phyloP scores from a whole-genome alignment of 441 rosid species.

The Gossypium aridum region DNA sequence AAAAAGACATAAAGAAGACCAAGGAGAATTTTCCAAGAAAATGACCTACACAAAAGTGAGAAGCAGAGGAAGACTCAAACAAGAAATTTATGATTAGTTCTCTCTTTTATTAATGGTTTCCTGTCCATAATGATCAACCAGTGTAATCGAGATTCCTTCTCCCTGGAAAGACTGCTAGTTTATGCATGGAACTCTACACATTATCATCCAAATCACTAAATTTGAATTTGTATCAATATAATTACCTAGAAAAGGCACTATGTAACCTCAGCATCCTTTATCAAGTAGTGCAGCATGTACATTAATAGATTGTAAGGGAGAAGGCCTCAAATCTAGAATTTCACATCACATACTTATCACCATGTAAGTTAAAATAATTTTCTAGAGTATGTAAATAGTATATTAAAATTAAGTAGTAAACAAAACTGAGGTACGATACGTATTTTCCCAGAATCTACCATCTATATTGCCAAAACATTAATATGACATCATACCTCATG shows the following conservation, averaged over 20 bases:
- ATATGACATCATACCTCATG: conserved; percentile 49
- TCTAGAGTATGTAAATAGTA: neutral
- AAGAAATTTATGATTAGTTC: neutral
- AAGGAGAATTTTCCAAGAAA: neutral
- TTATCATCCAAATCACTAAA: neutral
- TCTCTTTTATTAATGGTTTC: conserved; percentile 1
- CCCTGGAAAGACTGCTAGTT: neutral
- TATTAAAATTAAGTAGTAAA: neutral
- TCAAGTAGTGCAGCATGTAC: neutral
- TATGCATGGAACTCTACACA: neutral
- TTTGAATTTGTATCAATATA: neutral
- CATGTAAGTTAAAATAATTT: neutral
- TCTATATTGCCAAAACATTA: neutral
- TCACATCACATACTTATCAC: neutral
- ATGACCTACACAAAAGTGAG: neutral
- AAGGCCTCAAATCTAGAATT: neutral
- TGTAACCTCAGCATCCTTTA: neutral
- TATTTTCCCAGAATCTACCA: neutral
- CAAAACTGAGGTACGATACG: neutral
- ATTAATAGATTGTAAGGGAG: neutral
- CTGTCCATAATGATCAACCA: neutral
- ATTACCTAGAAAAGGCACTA: neutral
- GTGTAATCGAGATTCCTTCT: conserved; percentile 7
- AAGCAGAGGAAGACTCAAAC: neutral
- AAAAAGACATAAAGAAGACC: neutral